Conservation (phyloP, 768 basidiomycete species). For the Termitomyces sp. region DNA sequence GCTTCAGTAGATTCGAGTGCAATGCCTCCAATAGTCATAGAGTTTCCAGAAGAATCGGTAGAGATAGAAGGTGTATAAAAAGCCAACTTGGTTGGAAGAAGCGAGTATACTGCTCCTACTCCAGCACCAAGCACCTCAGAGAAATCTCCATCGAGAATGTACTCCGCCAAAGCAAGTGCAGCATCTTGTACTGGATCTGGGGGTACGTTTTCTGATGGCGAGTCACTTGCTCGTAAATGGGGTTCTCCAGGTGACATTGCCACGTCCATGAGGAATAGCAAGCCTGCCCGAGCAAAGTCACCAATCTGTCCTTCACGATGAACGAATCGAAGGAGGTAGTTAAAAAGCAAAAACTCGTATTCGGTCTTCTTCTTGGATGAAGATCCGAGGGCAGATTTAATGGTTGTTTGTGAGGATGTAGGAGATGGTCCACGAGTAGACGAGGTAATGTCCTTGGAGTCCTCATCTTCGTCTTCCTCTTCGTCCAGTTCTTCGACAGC, state of each 20-base stretch:
- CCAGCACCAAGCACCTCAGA: constrained; percentile 96
- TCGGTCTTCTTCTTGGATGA: constrained; percentile 65
- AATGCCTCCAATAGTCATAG: constrained; percentile 74
- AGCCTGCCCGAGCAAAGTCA: constrained; percentile 87
- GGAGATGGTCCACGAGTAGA: constrained; percentile 48
- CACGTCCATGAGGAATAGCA: constrained; percentile 94
- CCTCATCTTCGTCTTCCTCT: constrained; percentile 57
- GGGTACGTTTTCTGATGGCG: constrained; percentile 30
- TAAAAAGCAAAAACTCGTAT: constrained; percentile 95
- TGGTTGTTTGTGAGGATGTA: constrained; percentile 56
- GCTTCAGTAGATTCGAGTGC: constrained; percentile 55
- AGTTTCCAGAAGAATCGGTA: constrained; percentile 39
- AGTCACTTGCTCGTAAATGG: constrained; percentile 28
- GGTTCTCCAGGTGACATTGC: constrained; percentile 83
- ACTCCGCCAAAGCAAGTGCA: constrained; percentile 85
- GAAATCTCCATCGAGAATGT: constrained; percentile 95
- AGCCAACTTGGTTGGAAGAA: constrained; percentile 84
- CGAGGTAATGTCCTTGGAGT: constrained; percentile 31
- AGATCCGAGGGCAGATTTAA: constrained; percentile 46
- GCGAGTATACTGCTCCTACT: constrained; percentile 87
- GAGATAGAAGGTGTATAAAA: constrained; percentile 49
- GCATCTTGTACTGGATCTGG: constrained; percentile 81
- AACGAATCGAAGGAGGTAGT: constrained; percentile 91
- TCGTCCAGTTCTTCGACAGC: constrained; percentile 77
- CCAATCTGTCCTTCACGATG: constrained; percentile 94